These are phyloP conservation scores for Phytophthora colocasiae DNA, from an alignment of 352 stramenopile species.

Conservation along the genomic window DNA sequence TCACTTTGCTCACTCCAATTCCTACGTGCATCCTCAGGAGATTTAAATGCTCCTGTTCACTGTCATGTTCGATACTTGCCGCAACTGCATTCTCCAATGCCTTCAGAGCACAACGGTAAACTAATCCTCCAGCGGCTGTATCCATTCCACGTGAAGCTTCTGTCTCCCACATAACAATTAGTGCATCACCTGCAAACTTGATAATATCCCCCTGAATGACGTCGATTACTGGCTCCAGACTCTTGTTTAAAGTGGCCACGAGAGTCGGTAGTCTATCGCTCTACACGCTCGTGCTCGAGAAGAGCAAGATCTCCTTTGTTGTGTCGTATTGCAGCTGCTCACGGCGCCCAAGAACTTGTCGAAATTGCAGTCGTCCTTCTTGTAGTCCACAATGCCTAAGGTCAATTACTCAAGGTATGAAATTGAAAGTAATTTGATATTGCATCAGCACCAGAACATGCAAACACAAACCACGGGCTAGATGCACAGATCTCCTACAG, in stretches of 20 bases:
- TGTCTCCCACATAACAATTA: constrained; percentile 86
- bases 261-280: no score
- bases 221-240: constrained; percentile 78
- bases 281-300: no score
- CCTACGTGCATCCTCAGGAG: constrained; percentile 85
- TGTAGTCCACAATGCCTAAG: no score
- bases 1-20: constrained; percentile 79
- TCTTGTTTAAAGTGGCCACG: constrained; percentile 85
- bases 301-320: no score
- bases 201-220: constrained; percentile 86
- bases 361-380: no score
- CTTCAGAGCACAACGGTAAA: constrained; percentile 74
- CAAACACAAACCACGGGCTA: no score
- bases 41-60: constrained; percentile 17
- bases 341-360: no score
- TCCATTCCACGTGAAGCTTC: constrained; percentile 48
- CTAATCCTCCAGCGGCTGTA: constrained; percentile 53
- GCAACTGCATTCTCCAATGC: constrained; percentile 37
- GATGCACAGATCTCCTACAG: no score
- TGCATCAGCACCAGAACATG: no score
- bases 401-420: no score
- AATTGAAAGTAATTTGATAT: no score
- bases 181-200: constrained; percentile 83
- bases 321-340: no score
- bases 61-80: constrained; percentile 14